Evolutionary conservation across 305 asterid genomes (phyloP).

Genomic region (Solanum hybrid): DNA sequence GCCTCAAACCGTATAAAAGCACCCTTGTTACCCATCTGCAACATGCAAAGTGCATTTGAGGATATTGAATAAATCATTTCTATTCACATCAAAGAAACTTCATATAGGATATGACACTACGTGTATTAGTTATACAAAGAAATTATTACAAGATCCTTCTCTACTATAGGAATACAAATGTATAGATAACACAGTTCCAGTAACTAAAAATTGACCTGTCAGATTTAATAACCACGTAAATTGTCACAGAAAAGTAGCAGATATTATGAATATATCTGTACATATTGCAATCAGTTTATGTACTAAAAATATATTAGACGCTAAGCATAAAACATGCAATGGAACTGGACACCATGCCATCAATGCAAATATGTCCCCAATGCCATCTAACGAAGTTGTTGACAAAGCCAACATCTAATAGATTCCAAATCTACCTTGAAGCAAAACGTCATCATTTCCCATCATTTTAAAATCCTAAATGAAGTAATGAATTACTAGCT

Average conservation of each 20-base stretch:
- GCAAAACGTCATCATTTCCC: neutral
- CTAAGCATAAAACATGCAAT: neutral
- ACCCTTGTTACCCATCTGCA: conserved; percentile 98
- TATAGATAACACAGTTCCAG: neutral
- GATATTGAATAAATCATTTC: neutral
- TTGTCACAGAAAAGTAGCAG: neutral
- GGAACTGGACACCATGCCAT: neutral
- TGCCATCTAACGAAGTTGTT: neutral
- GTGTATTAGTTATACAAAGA: neutral
- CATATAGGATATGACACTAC: neutral
- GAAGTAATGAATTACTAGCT: neutral
- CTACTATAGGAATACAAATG: neutral
- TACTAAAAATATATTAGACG: neutral
- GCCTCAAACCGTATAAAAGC: conserved; percentile 95
- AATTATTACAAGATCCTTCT: neutral
- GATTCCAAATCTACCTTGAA: neutral
- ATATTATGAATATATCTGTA: neutral
- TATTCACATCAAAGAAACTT: neutral
- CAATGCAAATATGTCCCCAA: neutral
- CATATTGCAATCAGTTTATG: neutral
- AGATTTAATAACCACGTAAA: neutral
- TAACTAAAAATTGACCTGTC: neutral
- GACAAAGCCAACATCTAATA: neutral
- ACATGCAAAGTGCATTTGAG: conserved; percentile 12
- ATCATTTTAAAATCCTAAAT: neutral